Base-by-base conservation (phyloP, 2,329 filamentous ascomycete species). In the Pyrenochaeta sp. region DNA sequence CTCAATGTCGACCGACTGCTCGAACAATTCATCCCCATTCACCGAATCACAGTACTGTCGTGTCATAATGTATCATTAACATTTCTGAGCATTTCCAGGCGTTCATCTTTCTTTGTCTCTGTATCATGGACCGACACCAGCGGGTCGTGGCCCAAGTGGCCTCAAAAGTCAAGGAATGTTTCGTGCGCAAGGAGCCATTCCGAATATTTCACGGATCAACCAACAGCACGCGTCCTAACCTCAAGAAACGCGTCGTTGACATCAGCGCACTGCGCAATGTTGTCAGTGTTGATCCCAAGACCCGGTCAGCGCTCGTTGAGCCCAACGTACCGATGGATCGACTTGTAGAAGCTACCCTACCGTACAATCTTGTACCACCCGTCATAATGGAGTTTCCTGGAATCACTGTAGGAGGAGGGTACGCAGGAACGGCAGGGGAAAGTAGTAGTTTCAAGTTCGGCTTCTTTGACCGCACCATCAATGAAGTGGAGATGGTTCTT, bases 161-260 rank as follows among this genome's bases (percentile, higher is more conserved):
- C 6, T 63, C 68, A 4, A 71, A 67, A 39, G 77, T 82, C 32
- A 72, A 72, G 36, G 59, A 69, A 9, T 83, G 81, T 64, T 75
- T 82, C 60, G 67, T 74, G 9, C 74, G 74, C 30, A 72, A 78
- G 41, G 72, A 80, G 61, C 81, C 85, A 2, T 91, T 89, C 69
- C 80, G 87, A n/a, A 85, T 91, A 63, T 88, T 84, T 58, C 88
- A 91, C 71, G 88, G 88, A 48, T 84, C 86, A 0, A 90, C 88
- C 18, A 90, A 89, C 72, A 89, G 84, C 69, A 91, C 88, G 24
- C 84, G 88, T 6, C 78, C 79, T 22, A 67, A 68, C 7, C 55
- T 67, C 6, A 67, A 71, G 35, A 64, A 65, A 23, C 63, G 48
- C 29, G 76, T 83, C 7, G 76, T 92, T 41, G 86, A 90, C 66